A percentile compares a stretch with the other conserved stretches of the same genome.
Conservation (phyloP, 2,329 filamentous ascomycete genomes). For the Pseudogymnoascus sp. region DNA sequence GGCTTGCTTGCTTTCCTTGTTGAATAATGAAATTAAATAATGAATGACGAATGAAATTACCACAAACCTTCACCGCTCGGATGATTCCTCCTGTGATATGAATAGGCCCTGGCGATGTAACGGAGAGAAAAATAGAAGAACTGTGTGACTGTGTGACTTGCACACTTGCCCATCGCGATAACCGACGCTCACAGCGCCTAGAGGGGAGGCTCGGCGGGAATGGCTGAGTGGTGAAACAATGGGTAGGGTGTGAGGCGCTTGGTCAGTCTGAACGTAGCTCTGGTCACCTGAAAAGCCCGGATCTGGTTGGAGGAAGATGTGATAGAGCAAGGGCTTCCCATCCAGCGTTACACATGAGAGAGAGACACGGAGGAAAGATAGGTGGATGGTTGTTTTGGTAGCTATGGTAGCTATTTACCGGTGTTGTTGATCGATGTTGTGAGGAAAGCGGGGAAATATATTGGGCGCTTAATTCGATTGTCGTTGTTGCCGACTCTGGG, state of each 20-base stretch:
- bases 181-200: neutral
- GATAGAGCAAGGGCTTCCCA: neutral
- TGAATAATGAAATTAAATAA: conserved; percentile 6
- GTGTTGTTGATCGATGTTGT: neutral
- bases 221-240: neutral
- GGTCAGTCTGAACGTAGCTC: conserved; percentile 1
- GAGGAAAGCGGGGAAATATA: neutral
- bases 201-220: conserved; percentile 2
- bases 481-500: neutral
- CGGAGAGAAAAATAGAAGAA: neutral
- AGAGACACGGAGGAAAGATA: neutral
- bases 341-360: neutral
- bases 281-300: neutral
- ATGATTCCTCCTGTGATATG: neutral
- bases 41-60: conserved; percentile 7
- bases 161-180: neutral
- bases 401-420: neutral
- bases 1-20: neutral
- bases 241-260: conserved; percentile 5
- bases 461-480: conserved; percentile 1
- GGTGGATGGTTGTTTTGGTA: neutral
- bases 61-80: conserved; percentile 2
- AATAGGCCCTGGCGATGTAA: neutral
- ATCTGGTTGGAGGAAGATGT: conserved; percentile 1
- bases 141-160: neutral